Conservation (phyloP, 139 green algal species). For the Raphidocelis subcapitata region DNA sequence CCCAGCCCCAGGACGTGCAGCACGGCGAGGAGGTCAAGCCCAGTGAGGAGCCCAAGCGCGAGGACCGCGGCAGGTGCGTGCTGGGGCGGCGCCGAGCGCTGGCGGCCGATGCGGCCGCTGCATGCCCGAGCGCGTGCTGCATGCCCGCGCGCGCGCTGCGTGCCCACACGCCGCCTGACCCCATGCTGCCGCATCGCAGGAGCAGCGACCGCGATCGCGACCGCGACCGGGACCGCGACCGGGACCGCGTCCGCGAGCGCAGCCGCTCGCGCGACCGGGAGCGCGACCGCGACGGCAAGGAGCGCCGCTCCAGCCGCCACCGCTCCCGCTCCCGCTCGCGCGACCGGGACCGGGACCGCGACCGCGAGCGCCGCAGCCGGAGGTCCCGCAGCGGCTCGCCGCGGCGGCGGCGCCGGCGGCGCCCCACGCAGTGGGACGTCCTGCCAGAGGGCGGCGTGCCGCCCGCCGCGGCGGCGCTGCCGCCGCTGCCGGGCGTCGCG, state of each 20-base stretch:
- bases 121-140: neutral
- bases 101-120: neutral
- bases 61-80: no score
- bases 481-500: neutral
- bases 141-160: neutral
- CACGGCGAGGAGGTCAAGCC: no score
- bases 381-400: constrained; percentile 24
- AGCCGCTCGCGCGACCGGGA: neutral
- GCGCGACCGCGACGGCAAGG: constrained; percentile 1
- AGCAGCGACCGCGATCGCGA: neutral
- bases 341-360: neutral
- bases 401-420: constrained; percentile 5
- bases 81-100: no score
- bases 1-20: no score
- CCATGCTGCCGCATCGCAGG: no score
- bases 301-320: constrained; percentile 9
- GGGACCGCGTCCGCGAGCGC: neutral
- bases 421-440: constrained; percentile 28
- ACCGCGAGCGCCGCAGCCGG: neutral
- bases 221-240: constrained; percentile 12
- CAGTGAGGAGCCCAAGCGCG: no score
- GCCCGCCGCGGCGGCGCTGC: constrained; percentile 4
- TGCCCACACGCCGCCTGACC: neutral
- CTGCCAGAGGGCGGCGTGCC: constrained; percentile 20
- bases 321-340: constrained; percentile 17